phyloP scores from a whole-genome alignment of 306 rosid species.

The Corylus avellana region DNA sequence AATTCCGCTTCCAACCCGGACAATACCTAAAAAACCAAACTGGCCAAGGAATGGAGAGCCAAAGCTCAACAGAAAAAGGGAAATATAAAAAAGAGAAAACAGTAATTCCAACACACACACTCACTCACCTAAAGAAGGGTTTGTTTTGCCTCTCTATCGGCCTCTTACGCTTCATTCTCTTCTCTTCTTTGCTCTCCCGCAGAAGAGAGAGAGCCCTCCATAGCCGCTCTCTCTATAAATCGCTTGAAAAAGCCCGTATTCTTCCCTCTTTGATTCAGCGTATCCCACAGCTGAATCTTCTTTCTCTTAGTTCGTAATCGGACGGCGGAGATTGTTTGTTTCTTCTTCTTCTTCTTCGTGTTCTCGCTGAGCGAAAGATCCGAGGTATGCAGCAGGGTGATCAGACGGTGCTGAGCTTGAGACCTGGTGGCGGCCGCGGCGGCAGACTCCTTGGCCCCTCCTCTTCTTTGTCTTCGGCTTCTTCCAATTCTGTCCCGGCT shows the following conservation, averaged over 20 bases:
- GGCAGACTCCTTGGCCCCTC: slow-evolving; percentile 74
- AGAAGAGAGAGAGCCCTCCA: slow-evolving; percentile 70
- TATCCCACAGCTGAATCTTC: slow-evolving; percentile 50
- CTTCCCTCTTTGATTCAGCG: slow-evolving; percentile 38
- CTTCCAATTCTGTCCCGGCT: slow-evolving; percentile 38
- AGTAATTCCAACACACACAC: neutral
- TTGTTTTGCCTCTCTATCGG: slow-evolving; percentile 41
- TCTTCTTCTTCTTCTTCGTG: neutral
- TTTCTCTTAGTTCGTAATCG: slow-evolving; percentile 2
- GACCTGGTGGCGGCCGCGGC: slow-evolving; percentile 99
- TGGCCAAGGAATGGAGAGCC: neutral
- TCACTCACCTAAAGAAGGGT: slow-evolving; percentile 39
- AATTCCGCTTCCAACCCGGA: neutral
- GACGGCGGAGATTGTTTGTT: slow-evolving; percentile 37
- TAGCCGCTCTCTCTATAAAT: slow-evolving; percentile 13
- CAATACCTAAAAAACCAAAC: neutral
- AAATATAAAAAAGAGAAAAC: neutral
- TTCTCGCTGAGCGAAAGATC: slow-evolving; percentile 43
- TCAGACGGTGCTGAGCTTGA: slow-evolving; percentile 84
- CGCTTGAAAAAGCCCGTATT: neutral
- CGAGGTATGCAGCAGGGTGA: slow-evolving; percentile 99
- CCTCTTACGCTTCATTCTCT: slow-evolving; percentile 36
- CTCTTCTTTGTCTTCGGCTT: slow-evolving; percentile 58
- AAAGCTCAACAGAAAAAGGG: neutral
- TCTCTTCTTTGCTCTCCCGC: slow-evolving; percentile 54